Percentiles rank a stretch among this genome's conserved stretches.
These are phyloP conservation scores for Sextonia rubra DNA, from an alignment of 164 flowering plant genomes.

Conservation along the genomic window DNA sequence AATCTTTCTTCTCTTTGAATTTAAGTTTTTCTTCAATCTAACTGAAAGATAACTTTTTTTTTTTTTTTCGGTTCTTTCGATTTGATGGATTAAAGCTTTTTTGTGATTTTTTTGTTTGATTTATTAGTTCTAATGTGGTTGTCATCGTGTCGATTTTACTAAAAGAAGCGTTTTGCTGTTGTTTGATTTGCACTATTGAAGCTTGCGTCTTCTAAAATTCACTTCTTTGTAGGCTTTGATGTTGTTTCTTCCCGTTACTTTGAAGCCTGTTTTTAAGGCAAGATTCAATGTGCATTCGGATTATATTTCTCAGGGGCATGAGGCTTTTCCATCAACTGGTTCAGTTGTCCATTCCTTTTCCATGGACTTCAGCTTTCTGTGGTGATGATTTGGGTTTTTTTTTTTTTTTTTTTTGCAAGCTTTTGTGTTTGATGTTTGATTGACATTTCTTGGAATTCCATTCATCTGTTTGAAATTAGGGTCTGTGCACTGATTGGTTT, in stretches of 20 bases:
- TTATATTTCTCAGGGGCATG: neutral
- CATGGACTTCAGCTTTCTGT: neutral
- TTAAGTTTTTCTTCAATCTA: no score
- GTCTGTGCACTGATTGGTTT: neutral
- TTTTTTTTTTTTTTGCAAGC: neutral
- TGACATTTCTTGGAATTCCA: neutral
- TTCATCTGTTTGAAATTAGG: neutral
- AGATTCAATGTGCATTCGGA: neutral
- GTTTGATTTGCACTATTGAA: no score
- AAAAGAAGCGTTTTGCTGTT: no score
- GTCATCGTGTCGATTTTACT: no score
- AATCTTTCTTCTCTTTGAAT: neutral
- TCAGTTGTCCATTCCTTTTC: neutral
- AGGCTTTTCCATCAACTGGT: neutral
- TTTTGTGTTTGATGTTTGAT: neutral
- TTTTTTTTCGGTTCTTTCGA: no score
- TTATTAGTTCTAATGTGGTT: no score
- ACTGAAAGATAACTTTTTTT: no score
- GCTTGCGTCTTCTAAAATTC: neutral
- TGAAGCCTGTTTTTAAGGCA: neutral
- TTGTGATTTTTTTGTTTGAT: no score
- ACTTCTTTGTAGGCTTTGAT: neutral
- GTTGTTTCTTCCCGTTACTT: neutral
- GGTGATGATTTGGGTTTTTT: neutral
- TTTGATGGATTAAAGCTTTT: no score